Percentiles rank a stretch among this genome's conserved stretches.
These are phyloP conservation scores for Fusarium redolens DNA, from an alignment of 2,329 filamentous ascomycete genomes.

Conservation along the genomic window DNA sequence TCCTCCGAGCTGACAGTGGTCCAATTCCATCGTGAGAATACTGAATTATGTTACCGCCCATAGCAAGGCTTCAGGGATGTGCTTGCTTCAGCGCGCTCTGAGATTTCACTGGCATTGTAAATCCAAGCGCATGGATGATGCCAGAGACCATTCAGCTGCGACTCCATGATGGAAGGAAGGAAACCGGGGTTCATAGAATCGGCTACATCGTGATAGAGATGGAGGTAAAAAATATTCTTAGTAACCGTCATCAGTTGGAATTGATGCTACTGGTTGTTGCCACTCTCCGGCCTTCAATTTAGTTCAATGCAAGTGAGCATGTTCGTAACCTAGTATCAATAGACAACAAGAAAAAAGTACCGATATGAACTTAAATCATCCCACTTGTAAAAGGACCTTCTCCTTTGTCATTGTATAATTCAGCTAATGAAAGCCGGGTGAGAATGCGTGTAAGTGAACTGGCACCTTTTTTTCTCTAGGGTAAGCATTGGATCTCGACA, in stretches of 20 bases:
- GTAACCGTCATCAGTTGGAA: no score
- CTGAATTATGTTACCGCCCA: no score
- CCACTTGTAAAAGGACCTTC: fast-evolving
- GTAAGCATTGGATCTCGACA: background rate
- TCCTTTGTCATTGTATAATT: background rate
- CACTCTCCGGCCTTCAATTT: no score
- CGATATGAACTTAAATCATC: no score
- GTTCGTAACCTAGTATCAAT: no score
- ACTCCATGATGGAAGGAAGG: background rate
- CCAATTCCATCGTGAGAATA: background rate
- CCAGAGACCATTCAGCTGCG: background rate
- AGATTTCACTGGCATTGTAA: no score
- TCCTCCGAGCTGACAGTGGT: background rate
- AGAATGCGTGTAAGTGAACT: no score
- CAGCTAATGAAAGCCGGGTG: background rate
- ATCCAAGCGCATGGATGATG: background rate
- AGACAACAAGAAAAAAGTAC: background rate
- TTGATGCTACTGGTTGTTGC: no score
- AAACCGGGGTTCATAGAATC: no score
- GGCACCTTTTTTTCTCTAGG: background rate
- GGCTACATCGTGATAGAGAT: no score
- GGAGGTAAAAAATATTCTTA: no score
- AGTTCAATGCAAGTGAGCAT: no score
- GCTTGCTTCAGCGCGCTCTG: background rate
- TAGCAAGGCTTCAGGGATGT: background rate